These are phyloP conservation scores for Aspergillus diversus DNA, from an alignment of 495 filamentous ascomycete species.

Conservation along the genomic window DNA sequence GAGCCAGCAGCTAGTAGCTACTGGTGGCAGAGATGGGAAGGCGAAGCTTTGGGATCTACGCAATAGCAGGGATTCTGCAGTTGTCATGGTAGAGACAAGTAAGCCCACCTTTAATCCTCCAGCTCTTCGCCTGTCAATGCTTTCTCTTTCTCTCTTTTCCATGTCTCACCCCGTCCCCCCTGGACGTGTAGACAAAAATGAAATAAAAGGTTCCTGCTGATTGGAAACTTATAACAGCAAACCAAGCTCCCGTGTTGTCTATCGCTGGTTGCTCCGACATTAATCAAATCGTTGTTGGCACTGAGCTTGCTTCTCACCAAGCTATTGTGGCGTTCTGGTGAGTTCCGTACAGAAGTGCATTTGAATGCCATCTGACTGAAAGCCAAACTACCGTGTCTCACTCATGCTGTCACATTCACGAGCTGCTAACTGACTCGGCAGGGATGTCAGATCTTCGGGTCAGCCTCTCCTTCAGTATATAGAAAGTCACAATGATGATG, in stretches of 20 bases:
- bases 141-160: too few relatives aligned
- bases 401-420: conserved; percentile 25
- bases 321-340: conserved; percentile 78
- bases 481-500: conserved; percentile 90
- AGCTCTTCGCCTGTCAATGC: not conserved
- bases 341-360: conserved; percentile 12
- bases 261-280: conserved; percentile 62
- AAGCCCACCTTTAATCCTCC: conserved; percentile 22
- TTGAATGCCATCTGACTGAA: not conserved
- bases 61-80: conserved; percentile 32
- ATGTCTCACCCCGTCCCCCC: not conserved
- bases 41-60: conserved; percentile 53
- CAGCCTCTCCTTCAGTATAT: conserved; percentile 64
- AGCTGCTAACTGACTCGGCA: conserved; percentile 46
- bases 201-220: conserved; percentile 14
- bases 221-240: conserved; percentile 35
- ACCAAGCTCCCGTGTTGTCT: conserved; percentile 63
- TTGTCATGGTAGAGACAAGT: conserved; percentile 46
- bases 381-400: not conserved
- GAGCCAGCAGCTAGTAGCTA: conserved; percentile 39
- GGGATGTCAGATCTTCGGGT: conserved; percentile 67
- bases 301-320: conserved; percentile 73
- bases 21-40: conserved; percentile 53
- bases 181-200: not conserved
- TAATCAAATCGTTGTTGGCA: conserved; percentile 72